These are phyloP conservation scores for Euphorbia celastroides DNA, from an alignment of 441 rosid genomes.

Conservation along the genomic window DNA sequence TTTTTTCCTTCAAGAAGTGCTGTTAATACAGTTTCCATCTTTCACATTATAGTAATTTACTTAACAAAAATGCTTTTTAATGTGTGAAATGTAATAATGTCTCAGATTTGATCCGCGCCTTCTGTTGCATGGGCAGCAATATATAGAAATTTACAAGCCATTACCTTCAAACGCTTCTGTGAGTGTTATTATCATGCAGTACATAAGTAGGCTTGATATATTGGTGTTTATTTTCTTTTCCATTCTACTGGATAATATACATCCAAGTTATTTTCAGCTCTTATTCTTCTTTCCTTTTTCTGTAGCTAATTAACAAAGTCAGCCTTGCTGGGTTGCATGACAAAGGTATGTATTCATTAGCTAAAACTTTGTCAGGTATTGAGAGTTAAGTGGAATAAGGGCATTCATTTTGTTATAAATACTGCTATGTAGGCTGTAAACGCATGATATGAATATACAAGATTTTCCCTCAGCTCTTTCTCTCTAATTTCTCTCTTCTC, in stretches of 20 bases:
- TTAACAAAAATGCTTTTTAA: background rate
- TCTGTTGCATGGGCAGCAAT: slow-evolving; percentile 89
- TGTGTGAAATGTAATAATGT: background rate
- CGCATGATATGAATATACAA: too few relatives aligned
- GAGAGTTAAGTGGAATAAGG: too few relatives aligned
- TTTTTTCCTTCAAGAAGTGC: background rate
- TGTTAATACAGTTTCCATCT: background rate
- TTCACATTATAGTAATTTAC: background rate
- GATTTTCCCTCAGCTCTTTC: too few relatives aligned
- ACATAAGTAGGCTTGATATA: background rate
- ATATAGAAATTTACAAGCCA: slow-evolving; percentile 72
- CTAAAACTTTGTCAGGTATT: too few relatives aligned
- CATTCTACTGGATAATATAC: background rate
- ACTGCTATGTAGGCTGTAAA: too few relatives aligned
- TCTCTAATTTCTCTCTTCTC: too few relatives aligned
- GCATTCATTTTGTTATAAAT: too few relatives aligned
- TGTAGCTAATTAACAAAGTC: slow-evolving; percentile 67
- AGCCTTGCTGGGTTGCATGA: slow-evolving; percentile 83
- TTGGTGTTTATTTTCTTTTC: background rate
- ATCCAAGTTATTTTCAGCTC: background rate
- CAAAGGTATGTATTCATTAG: slow-evolving; percentile 54
- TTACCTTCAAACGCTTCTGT: slow-evolving; percentile 69
- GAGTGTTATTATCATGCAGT: slow-evolving; percentile 25
- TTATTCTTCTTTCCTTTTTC: slow-evolving; percentile 17
- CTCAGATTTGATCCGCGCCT: slow-evolving; percentile 68